Base-by-base conservation (phyloP, 371 early-diverging fungal species). In the Haplosporangium sp. region DNA sequence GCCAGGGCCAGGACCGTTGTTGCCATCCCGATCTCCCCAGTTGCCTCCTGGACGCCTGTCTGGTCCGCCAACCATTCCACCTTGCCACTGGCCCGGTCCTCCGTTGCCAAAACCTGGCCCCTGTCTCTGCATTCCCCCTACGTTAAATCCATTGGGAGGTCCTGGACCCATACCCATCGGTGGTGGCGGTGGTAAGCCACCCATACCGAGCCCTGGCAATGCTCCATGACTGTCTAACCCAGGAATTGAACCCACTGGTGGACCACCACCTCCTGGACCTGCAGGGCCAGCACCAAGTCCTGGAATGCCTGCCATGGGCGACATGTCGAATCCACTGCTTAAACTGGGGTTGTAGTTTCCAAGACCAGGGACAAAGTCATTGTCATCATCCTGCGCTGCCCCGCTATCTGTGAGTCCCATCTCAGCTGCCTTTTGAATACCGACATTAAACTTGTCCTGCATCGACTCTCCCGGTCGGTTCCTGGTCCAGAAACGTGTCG, bases 401-500 rank as follows among this genome's bases (percentile, higher is more conserved):
- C 85, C 86, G n/a, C 64, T 79, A n/a, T 67, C 80, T 1, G 80
- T 83, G 11, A 74, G 63, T 45, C 77, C 74, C 62, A 81, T 46
- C 52, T 89, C 87, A 45, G 88, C 89, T 0, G 83, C 82, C 59
- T 80, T 80, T 45, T 87, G 87, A 54, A 86, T 84, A 45, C 86
- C 86, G 11, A 87, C 85, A 55, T 88, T 86, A 42, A 87, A 90
- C 55, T 88, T 89, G 60, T 88, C 89, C 47, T 81, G 76, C 45
- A 81, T 82, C 21, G 84, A 74, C 55, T 98, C 98, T 46, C 97
- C 98, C 5, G 98, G 99, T 42, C 99, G 87, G 36, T 94, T 93
- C 40, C 99, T 85, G 20, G 96, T 94, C 99, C 99, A 99, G 82
- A 99, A 99, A n/a, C 97, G 92, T 0, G 98, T 97, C 0, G 96